Percentiles rank a stretch among this genome's conserved stretches.
These are phyloP conservation scores for Bertia moriformis DNA, from an alignment of 2,329 filamentous ascomycete species.

Conservation along the genomic window DNA sequence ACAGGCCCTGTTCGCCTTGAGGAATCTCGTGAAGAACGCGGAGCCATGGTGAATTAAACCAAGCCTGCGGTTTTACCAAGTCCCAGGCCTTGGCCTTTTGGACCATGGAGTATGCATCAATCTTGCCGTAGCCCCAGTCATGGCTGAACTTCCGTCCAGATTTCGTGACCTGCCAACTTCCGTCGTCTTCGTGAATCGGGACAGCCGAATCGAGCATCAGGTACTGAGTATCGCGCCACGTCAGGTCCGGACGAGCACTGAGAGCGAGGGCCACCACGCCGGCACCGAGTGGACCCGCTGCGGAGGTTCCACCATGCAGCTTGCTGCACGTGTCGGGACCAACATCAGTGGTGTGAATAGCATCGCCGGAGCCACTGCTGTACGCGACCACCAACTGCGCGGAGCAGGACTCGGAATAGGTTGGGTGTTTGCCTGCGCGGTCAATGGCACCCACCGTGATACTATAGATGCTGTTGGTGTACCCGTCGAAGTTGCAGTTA, in stretches of 20 bases:
- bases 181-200: conserved; percentile 58
- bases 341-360: conserved; percentile 94
- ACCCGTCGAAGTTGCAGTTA: conserved; percentile 98
- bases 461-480: conserved; percentile 98
- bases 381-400: conserved; percentile 93
- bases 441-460: conserved; percentile 93
- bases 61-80: conserved; percentile 85
- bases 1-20: conserved; percentile 66
- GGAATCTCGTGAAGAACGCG: conserved; percentile 77
- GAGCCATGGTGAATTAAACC: conserved; percentile 87
- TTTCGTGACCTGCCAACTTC: conserved; percentile 68
- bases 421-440: conserved; percentile 72
- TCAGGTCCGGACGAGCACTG: conserved; percentile 69
- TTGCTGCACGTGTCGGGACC: conserved; percentile 66
- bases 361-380: conserved; percentile 75
- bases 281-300: conserved; percentile 80
- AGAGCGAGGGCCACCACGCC: conserved; percentile 84
- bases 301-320: conserved; percentile 86
- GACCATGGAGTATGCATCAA: conserved; percentile 75
- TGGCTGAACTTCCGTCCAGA: conserved; percentile 84
- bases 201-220: conserved; percentile 73
- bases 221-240: conserved; percentile 91
- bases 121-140: conserved; percentile 87
- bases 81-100: conserved; percentile 75
- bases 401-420: conserved; percentile 92